A percentile compares a stretch with the other conserved stretches of the same genome.
These are phyloP conservation scores for Trichoderma semiorbis DNA, from an alignment of 2,329 filamentous ascomycete species.

Conservation along the genomic window DNA sequence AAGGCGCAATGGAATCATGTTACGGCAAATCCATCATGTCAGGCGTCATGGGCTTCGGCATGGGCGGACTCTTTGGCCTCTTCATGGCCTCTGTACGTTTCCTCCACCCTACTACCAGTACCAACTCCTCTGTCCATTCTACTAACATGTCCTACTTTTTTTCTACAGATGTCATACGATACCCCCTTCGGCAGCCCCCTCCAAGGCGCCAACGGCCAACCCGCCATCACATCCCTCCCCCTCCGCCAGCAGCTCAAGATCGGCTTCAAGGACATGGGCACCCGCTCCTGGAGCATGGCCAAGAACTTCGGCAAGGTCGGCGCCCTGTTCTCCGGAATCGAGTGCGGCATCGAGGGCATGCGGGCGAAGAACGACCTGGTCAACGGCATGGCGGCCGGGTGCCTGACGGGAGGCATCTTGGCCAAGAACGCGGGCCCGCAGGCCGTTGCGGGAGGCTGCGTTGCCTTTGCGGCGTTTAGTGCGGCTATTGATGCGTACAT, in stretches of 20 bases:
- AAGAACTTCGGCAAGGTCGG: slow-evolving; percentile 96
- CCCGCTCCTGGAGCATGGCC: slow-evolving; percentile 74
- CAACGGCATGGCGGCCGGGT: slow-evolving; percentile 85
- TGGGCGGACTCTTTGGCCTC: slow-evolving; percentile 90
- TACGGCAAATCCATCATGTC: slow-evolving; percentile 84
- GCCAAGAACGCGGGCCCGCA: slow-evolving; percentile 85
- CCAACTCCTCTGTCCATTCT: background rate
- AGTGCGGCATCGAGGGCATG: slow-evolving; percentile 91
- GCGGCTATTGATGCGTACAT: slow-evolving; percentile 91
- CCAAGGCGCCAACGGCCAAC: slow-evolving; percentile 35
- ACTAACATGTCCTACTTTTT: slow-evolving; percentile 16
- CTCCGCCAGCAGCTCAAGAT: slow-evolving; percentile 76
- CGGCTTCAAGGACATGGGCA: slow-evolving; percentile 94
- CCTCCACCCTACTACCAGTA: background rate
- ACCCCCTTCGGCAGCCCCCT: slow-evolving; percentile 66
- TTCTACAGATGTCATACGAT: slow-evolving; percentile 88
- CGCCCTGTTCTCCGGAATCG: slow-evolving; percentile 84
- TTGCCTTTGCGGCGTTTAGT: slow-evolving; percentile 89
- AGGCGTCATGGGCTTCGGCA: slow-evolving; percentile 88
- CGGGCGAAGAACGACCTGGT: slow-evolving; percentile 89
- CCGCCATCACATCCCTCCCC: slow-evolving; percentile 61
- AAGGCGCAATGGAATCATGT: slow-evolving; percentile 87
- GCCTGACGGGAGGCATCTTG: slow-evolving; percentile 84
- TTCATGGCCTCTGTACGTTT: slow-evolving; percentile 91
- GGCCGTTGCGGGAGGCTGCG: slow-evolving; percentile 82